Evolutionary conservation across 2,329 filamentous ascomycete genomes (phyloP).

Genomic region (Knufia petricola): DNA sequence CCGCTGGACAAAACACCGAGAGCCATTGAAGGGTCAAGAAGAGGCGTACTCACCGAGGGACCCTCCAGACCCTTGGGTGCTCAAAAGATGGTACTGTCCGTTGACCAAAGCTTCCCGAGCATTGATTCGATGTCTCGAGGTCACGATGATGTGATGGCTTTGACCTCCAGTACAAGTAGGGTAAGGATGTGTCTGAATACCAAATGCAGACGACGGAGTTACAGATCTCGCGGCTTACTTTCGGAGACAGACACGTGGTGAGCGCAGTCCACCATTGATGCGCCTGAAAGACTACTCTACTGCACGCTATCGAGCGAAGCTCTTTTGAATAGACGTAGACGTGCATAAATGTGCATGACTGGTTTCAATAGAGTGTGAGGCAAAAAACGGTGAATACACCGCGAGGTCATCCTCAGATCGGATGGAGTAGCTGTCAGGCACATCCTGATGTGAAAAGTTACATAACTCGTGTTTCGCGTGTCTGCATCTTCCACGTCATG

Average conservation of each 20-base stretch:
- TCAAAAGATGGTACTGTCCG: not conserved
- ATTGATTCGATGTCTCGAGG: not conserved
- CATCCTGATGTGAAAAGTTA: not conserved
- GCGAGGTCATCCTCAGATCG: not conserved
- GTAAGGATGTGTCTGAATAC: not conserved
- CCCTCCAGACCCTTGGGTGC: not conserved
- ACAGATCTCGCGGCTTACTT: not conserved
- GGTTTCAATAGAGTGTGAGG: not conserved
- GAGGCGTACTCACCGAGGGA: no score
- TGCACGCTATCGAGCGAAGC: no score
- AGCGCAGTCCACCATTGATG: no score
- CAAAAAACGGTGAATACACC: constrained; percentile 7
- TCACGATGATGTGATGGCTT: not conserved
- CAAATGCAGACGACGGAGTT: not conserved
- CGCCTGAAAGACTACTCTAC: no score
- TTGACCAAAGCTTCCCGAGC: not conserved
- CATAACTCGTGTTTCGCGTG: not conserved
- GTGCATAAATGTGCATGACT: not conserved
- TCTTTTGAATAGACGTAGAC: not conserved
- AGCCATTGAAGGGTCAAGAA: no score
- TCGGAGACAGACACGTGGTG: not conserved
- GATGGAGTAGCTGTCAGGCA: not conserved
- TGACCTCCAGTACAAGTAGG: not conserved
- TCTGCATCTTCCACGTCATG: not conserved
- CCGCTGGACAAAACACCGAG: no score